phyloP scores from a whole-genome alignment of 768 basidiomycete genomes.

The Heimioporus sp. region DNA sequence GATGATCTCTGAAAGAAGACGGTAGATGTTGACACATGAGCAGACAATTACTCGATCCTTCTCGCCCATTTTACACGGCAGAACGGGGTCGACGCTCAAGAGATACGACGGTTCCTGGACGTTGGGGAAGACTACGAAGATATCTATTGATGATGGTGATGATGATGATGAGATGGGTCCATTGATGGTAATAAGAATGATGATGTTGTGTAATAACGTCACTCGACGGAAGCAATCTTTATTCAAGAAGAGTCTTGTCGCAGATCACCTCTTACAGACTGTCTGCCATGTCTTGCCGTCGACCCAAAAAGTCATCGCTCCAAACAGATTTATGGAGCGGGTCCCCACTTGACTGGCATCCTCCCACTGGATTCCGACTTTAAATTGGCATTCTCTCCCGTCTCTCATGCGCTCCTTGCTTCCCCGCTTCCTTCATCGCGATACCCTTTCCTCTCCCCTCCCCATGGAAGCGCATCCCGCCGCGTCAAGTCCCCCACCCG shows the following conservation, averaged over 20 bases:
- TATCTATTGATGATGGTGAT: constrained; percentile 38
- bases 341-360: too few relatives aligned
- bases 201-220: constrained; percentile 14
- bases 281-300: constrained; percentile 2
- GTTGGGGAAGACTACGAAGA: constrained; percentile 79
- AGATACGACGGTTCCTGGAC: constrained; percentile 64
- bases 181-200: too few relatives aligned
- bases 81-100: constrained; percentile 53
- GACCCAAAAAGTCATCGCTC: constrained; percentile 23
- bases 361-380: constrained; percentile 20
- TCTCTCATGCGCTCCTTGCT: background rate
- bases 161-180: too few relatives aligned
- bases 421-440: constrained; percentile 3
- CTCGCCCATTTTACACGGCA: constrained; percentile 66
- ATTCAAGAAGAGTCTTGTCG: background rate
- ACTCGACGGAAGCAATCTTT: constrained; percentile 6
- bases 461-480: background rate
- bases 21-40: background rate
- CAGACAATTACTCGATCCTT: constrained; percentile 71
- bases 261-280: background rate
- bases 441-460: background rate
- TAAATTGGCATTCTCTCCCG: constrained; percentile 8
- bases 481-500: background rate
- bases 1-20: background rate
- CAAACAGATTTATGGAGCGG: constrained; percentile 5